Evolutionary conservation across 1,284 basidiomycete species (phyloP), one percentile per base, ranked within the genome.

Genomic region (Ceratobasidium theobromae): DNA sequence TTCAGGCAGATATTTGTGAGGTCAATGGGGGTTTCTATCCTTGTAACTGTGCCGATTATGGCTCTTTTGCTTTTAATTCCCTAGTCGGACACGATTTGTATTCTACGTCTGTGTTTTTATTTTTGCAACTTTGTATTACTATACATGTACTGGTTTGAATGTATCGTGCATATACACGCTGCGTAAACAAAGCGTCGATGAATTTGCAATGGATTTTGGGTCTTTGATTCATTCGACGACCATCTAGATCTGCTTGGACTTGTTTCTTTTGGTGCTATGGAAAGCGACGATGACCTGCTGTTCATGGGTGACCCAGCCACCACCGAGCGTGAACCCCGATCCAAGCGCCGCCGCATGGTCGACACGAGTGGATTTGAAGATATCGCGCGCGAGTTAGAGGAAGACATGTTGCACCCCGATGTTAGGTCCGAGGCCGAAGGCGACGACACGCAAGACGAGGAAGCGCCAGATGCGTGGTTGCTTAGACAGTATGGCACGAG

Each of bases 391-490:
- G 60, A 64, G 40, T 49, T 64, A 2, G 60, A 64, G 40, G 60
- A 64, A 35, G 60, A 53, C 25, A 49, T 45, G 1, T 46, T 45
- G 21, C 18, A 41, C 4, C 18, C n/a, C 4, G 46, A 27, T 30
- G 52, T 45, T 5, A 35, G 60, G 18, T 33, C 46, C 18, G 35
- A 38, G 9, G 49, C 33, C 4, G 55, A 38, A 8, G 55, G 55
- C n/a, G 57, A 51, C 18, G 18, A 8, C 6, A 45, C 43, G 5
- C 43, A 45, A 45, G 45, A 35, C 27, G 60, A 64, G 23, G 60
- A 64, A 21, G 60, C 52, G n/a, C 60, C 60, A n/a, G 60, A 52
- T 21, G 25, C 60, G 49, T 64, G 60, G 60, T 30, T 64, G 21
- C 16, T 52, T 35, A 35, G 27, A 12, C 60, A 64, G 21, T 64